Evolutionary conservation across 2,329 filamentous ascomycete species (phyloP), one percentile per base, ranked within the genome.

Genomic region (Trichophyton schoenleinii): DNA sequence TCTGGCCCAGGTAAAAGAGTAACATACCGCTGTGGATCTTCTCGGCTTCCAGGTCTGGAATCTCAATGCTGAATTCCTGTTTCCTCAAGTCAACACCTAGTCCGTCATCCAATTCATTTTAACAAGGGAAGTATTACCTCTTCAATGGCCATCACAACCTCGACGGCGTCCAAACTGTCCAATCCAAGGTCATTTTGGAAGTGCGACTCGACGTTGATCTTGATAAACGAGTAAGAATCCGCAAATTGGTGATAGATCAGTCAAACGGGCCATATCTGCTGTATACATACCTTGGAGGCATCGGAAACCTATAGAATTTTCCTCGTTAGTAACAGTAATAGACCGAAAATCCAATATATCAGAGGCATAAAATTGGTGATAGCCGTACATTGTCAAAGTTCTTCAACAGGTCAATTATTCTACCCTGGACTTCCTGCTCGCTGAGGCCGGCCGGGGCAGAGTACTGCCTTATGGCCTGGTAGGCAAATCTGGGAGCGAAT

Each of bases 131-230:
- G n/a, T 20, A 18, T 66, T 78, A 91, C 88, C 86, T 99, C 94
- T 84, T 99, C 94, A 78, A 99, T 97, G 68, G 94, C 94, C 94
- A 99, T 99, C 70, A 99, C 94, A 68, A 99, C 94, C 83, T 99
- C 94, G 66, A 99, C 94, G 66, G 94, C 96, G 77, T 99, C 94
- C 77, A 99, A 84, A 79, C 88, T 95, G 81, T 99, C 94, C 71
- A 99, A 82, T 67, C 91, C 94, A 66, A 99, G 88, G 79, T 99
- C 92, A 77, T 96, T 97, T 74, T 90, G 83, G 79, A 99, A 99
- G 83, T 97, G 91, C 63, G 92, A 87, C 60, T 80, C 81, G 66
- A 84, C 79, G 71, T 86, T 89, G 74, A 99, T 89, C 92, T 97
- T 70, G 63, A 20, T 61, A 44, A 52, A 64, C 66, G 34, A n/a